phyloP scores from a whole-genome alignment of 768 basidiomycete genomes.

The Chlorophyllum brunneum region DNA sequence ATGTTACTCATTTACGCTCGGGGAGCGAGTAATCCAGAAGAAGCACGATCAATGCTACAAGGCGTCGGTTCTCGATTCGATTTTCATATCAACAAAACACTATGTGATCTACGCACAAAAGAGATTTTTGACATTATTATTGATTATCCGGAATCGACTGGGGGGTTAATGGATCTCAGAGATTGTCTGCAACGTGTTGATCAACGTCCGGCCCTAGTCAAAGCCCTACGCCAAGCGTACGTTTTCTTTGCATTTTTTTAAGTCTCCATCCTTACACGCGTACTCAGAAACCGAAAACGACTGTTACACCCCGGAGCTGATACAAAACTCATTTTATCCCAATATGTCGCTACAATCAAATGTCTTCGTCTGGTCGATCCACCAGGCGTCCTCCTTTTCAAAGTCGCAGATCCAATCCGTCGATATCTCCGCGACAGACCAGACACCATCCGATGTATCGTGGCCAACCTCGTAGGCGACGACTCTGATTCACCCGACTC shows the following conservation, averaged over 20 bases:
- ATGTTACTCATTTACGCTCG: constrained; percentile 77
- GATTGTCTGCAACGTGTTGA: constrained; percentile 81
- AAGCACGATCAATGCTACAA: constrained; percentile 68
- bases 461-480: constrained; percentile 85
- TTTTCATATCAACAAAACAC: constrained; percentile 87
- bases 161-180: constrained; percentile 86
- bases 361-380: constrained; percentile 90
- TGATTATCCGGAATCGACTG: constrained; percentile 84
- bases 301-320: constrained; percentile 95
- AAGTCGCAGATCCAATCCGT: constrained; percentile 91
- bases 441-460: constrained; percentile 93
- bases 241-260: constrained; percentile 20
- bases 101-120: constrained; percentile 76
- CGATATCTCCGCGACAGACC: constrained; percentile 83
- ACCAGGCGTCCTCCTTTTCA: constrained; percentile 86
- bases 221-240: constrained; percentile 75
- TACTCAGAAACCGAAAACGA: constrained; percentile 70
- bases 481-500: constrained; percentile 71
- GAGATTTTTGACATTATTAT: constrained; percentile 98
- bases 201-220: constrained; percentile 72
- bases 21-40: constrained; percentile 59
- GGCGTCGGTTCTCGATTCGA: constrained; percentile 83
- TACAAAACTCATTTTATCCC: constrained; percentile 82
- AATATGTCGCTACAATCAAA: constrained; percentile 91
- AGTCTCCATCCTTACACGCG: constrained; percentile 9